Evolutionary conservation across 768 basidiomycete species (phyloP), one percentile per base, ranked within the genome.

Genomic region (Piloderma croceum): DNA sequence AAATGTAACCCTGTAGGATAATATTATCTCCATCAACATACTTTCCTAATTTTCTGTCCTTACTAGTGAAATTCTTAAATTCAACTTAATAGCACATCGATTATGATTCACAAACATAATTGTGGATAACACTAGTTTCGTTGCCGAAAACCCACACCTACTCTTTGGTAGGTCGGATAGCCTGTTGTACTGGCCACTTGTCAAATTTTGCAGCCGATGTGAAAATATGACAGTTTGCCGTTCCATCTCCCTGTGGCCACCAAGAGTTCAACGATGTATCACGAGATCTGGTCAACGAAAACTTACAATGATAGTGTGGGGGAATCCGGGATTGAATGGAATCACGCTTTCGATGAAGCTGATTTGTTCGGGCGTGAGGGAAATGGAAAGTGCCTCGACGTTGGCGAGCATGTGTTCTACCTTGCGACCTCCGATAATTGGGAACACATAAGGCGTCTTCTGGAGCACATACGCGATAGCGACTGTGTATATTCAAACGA

Each of bases 381-480:
- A 41, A 29, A 69, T 59, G 11, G 58, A 52, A 15, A 68, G 48
- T 15, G 64, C 67, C 45, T 64, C 50, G 18, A 67, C 34, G 41
- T 66, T 69, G 31, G 58, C 58, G 25, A 44, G 29, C 15, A 68
- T 43, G 29, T 67, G 61, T 49, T 61, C 59, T 34, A 63, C 49
- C 45, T 67, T 69, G 40, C 61, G 54, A n/a, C 62, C 60, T 7
- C 60, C 62, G 29, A 64, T 46, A 22, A 64, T 48, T 5, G 61
- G 63, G 44, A 67, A 67, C 5, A 65, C 62, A 35, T 60, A 63
- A 4, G 63, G 60, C 15, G 62, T 53, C 49, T 68, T 69, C 44
- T 63, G 62, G 47, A 69, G 52, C n/a, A 67, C 49, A 38, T 61
- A 66, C 17, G 60, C 59, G 44, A 67, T 59, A n/a, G 64, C 62